A percentile compares a stretch with the other conserved stretches of the same genome.
Evolutionary conservation across 139 green algal species (phyloP).

Genomic region (Closterium sp.): DNA sequence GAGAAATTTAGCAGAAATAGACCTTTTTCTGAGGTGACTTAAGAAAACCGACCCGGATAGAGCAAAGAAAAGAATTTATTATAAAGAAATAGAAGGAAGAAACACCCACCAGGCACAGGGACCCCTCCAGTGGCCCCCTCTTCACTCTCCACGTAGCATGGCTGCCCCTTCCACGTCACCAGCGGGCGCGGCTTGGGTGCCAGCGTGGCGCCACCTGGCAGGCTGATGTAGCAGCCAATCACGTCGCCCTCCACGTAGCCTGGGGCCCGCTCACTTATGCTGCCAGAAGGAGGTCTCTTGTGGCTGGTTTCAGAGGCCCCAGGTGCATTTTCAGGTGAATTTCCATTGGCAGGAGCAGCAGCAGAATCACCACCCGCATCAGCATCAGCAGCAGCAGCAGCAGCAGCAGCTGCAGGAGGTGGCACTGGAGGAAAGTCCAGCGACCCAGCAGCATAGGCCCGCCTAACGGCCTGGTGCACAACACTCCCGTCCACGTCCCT

Average conservation of each 20-base stretch:
- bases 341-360: neutral
- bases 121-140: neutral
- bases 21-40: too few relatives aligned
- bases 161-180: constrained; percentile 13
- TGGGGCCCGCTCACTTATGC: neutral
- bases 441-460: constrained; percentile 31
- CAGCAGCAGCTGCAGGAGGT: neutral
- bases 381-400: neutral
- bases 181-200: constrained; percentile 17
- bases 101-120: constrained; percentile 34
- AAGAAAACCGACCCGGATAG: too few relatives aligned
- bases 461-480: constrained; percentile 44
- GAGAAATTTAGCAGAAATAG: too few relatives aligned
- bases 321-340: neutral
- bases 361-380: neutral
- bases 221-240: constrained; percentile 68
- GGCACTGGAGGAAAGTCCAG: neutral
- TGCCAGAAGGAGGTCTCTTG: neutral
- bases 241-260: constrained; percentile 48
- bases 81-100: neutral
- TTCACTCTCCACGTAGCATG: constrained; percentile 21
- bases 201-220: constrained; percentile 55
- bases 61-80: neutral
- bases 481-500: constrained; percentile 56
- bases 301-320: neutral